Conservation (phyloP, 306 rosid genomes). For the Quercus dentata region DNA sequence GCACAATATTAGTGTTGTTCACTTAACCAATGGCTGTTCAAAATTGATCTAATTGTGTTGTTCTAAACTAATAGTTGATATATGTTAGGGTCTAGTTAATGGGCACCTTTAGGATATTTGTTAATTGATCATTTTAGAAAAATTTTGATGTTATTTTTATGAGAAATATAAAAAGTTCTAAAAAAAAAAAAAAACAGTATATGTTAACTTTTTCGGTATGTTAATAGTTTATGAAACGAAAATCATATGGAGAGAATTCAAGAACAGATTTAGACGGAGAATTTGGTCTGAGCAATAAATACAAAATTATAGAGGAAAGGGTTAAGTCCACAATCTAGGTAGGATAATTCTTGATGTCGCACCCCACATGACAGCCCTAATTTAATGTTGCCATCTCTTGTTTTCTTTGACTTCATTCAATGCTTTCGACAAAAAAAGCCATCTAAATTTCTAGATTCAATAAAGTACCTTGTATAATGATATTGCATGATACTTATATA, state of each 20-base stretch:
- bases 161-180: too few species aligned
- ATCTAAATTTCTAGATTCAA: not conserved
- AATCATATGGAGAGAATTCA: not conserved
- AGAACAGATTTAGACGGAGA: not conserved
- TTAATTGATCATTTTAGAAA: too few species aligned
- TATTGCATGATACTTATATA: too few species aligned
- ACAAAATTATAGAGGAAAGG: not conserved
- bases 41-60: too few species aligned
- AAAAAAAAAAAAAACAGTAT: too few species aligned
- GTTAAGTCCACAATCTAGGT: slow-evolving; percentile 14
- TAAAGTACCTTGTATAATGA: not conserved
- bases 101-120: too few species aligned
- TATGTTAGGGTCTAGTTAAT: too few species aligned
- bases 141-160: accelerated
- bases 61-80: too few species aligned
- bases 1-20: too few species aligned
- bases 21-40: too few species aligned
- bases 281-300: slow-evolving; percentile 23
- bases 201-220: too few species aligned
- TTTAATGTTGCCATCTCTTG: slow-evolving; percentile 15
- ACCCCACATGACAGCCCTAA: slow-evolving; percentile 4
- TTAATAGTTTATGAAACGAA: not conserved
- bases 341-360: not conserved
- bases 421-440: not conserved
- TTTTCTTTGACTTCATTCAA: slow-evolving; percentile 32